A percentile compares a stretch with the other conserved stretches of the same genome.
Conservation (phyloP, 2,329 filamentous ascomycete genomes). For the Venturia pyrina region DNA sequence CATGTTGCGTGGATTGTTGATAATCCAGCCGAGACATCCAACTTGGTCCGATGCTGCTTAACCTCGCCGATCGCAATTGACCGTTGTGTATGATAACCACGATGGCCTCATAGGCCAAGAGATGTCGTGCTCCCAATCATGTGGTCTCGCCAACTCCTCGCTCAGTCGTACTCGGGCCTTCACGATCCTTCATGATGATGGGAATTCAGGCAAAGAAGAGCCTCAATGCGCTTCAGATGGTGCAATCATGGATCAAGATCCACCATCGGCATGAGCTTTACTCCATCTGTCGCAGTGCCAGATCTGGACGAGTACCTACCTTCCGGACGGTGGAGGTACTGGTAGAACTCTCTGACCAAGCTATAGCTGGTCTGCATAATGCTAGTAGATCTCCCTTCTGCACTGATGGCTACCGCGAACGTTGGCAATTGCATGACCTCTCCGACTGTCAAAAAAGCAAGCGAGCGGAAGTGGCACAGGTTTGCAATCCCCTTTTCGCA, state of each 20-base stretch:
- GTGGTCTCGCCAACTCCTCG: not conserved
- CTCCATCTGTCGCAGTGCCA: not conserved
- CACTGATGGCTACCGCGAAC: not conserved
- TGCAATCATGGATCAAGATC: not conserved
- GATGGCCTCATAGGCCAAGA: not conserved
- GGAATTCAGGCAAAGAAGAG: too few relatives aligned
- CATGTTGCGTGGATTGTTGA: not conserved
- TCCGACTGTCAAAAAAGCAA: not conserved
- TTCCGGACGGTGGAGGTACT: not conserved
- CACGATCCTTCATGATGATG: not conserved
- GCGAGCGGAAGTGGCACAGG: not conserved
- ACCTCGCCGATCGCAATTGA: not conserved
- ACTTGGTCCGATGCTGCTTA: not conserved
- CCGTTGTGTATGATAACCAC: not conserved
- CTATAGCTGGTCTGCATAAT: not conserved
- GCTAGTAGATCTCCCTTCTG: not conserved
- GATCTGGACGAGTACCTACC: not conserved
- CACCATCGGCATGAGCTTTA: not conserved
- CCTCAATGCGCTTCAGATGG: not conserved
- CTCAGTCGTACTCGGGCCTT: not conserved
- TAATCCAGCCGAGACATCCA: not conserved
- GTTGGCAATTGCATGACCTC: not conserved
- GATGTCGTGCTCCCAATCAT: slow-evolving; percentile 3
- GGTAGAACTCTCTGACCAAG: not conserved
- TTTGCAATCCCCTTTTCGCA: not conserved